These are phyloP conservation scores for Hyaloscypha finlandica DNA, from an alignment of 495 filamentous ascomycete species.

Conservation along the genomic window DNA sequence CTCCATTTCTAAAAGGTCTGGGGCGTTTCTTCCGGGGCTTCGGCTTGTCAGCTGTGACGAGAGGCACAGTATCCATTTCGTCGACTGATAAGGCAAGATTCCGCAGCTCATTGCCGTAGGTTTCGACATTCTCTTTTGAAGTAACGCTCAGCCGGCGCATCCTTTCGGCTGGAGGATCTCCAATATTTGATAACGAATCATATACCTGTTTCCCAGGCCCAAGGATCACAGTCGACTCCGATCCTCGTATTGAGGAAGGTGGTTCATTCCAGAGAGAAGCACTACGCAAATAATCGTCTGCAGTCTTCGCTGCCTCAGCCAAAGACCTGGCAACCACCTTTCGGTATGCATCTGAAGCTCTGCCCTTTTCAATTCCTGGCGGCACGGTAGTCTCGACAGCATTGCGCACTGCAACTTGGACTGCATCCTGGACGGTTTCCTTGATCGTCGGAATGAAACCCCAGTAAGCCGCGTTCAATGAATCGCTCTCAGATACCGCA, in stretches of 20 bases:
- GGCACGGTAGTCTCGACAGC: slow-evolving; percentile 24
- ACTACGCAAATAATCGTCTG: slow-evolving; percentile 23
- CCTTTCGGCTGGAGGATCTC: background rate
- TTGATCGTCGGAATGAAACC: slow-evolving; percentile 27
- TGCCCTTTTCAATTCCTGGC: slow-evolving; percentile 15
- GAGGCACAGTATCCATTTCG: slow-evolving; percentile 15
- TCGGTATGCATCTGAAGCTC: slow-evolving; percentile 18
- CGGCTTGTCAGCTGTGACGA: slow-evolving; percentile 6
- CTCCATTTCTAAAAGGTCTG: slow-evolving; percentile 2
- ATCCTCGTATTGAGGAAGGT: slow-evolving; percentile 7
- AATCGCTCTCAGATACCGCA: background rate
- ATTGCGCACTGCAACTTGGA: slow-evolving; percentile 26
- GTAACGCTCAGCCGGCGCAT: background rate
- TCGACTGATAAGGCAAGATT: slow-evolving; percentile 3
- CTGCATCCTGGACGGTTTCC: slow-evolving; percentile 28
- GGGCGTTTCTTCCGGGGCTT: slow-evolving; percentile 14
- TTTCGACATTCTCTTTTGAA: slow-evolving; percentile 2
- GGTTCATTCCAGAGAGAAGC: slow-evolving; percentile 16
- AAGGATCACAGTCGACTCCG: slow-evolving; percentile 8
- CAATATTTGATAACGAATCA: background rate
- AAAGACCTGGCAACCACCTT: slow-evolving; percentile 22
- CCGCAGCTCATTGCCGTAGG: background rate
- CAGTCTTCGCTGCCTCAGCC: slow-evolving; percentile 14
- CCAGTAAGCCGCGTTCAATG: slow-evolving; percentile 28
- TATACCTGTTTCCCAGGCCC: background rate